Evolutionary conservation across 441 rosid species (phyloP).

Genomic region (Populus hybrid): DNA sequence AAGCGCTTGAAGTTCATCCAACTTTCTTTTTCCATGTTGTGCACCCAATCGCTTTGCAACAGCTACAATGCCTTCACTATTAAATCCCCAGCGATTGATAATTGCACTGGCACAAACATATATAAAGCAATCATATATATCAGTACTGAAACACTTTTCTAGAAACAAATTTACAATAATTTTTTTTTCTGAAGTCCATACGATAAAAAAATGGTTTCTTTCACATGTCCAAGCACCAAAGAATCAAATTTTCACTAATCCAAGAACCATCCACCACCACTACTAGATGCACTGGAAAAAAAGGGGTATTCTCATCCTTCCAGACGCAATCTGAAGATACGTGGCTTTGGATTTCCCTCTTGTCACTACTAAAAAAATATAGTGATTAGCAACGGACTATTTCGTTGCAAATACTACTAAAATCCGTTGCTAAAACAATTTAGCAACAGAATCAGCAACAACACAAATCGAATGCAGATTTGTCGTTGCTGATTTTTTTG

Average conservation of each 20-base stretch:
- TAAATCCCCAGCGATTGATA: slow-evolving; percentile 91
- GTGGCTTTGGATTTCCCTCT: slow-evolving; percentile 94
- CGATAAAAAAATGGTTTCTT: not conserved
- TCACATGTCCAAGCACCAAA: not conserved
- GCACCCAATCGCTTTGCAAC: slow-evolving; percentile 96
- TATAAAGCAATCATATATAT: not conserved
- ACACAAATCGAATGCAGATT: too few relatives aligned
- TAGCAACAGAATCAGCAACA: too few relatives aligned
- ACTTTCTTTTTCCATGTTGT: slow-evolving; percentile 94
- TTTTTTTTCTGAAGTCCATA: too few relatives aligned
- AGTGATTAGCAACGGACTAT: too few relatives aligned
- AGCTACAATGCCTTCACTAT: slow-evolving; percentile 92
- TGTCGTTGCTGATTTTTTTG: too few relatives aligned
- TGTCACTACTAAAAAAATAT: too few relatives aligned
- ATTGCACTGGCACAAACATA: slow-evolving; percentile 58
- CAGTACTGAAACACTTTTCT: not conserved
- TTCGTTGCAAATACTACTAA: too few relatives aligned
- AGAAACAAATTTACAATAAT: not conserved
- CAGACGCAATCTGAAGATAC: slow-evolving; percentile 74
- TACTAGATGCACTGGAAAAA: not conserved
- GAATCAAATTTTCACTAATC: not conserved
- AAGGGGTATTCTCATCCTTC: slow-evolving; percentile 54
- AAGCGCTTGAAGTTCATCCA: slow-evolving; percentile 73
- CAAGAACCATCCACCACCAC: not conserved
- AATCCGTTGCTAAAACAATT: too few relatives aligned